Percentiles rank a stretch among this genome's conserved stretches.
Evolutionary conservation across 2,329 filamentous ascomycete genomes (phyloP).

Genomic region (Zymoseptoria pseudotritici): DNA sequence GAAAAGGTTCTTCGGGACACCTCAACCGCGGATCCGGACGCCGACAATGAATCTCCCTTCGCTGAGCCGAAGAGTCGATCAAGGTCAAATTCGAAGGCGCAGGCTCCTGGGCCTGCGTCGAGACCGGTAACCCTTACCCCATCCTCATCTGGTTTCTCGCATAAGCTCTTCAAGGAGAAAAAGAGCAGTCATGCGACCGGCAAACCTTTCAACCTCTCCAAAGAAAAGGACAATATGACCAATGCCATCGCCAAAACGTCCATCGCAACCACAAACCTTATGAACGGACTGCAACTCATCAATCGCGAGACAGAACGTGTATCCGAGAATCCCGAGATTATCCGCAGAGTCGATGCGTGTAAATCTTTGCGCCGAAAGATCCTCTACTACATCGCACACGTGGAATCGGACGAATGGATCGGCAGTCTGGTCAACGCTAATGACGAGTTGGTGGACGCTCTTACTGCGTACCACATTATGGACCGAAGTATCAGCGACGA

Average conservation of each 20-base stretch:
- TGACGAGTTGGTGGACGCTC: slow-evolving; percentile 84
- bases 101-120: slow-evolving; percentile 8
- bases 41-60: slow-evolving; percentile 23
- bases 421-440: slow-evolving; percentile 88
- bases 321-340: slow-evolving; percentile 70
- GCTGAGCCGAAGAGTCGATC: slow-evolving; percentile 11
- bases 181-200: slow-evolving; percentile 42
- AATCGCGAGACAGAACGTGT: slow-evolving; percentile 85
- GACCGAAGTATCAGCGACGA: slow-evolving; percentile 75
- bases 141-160: slow-evolving; percentile 22
- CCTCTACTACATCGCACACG: slow-evolving; percentile 82
- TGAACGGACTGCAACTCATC: slow-evolving; percentile 80
- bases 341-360: slow-evolving; percentile 74
- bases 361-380: slow-evolving; percentile 79
- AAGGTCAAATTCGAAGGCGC: slow-evolving; percentile 10
- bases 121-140: slow-evolving; percentile 29
- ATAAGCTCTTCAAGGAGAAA: slow-evolving; percentile 28
- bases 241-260: slow-evolving; percentile 82
- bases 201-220: slow-evolving; percentile 71
- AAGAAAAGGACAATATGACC: slow-evolving; percentile 80
- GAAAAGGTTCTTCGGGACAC: slow-evolving; percentile 80
- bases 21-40: slow-evolving; percentile 57
- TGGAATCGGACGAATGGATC: slow-evolving; percentile 86
- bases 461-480: slow-evolving; percentile 92
- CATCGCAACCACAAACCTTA: slow-evolving; percentile 82